A percentile compares a stretch with the other conserved stretches of the same genome.
Conservation (phyloP, 169 alveolate genomes). For the Plasmodium malariae region DNA sequence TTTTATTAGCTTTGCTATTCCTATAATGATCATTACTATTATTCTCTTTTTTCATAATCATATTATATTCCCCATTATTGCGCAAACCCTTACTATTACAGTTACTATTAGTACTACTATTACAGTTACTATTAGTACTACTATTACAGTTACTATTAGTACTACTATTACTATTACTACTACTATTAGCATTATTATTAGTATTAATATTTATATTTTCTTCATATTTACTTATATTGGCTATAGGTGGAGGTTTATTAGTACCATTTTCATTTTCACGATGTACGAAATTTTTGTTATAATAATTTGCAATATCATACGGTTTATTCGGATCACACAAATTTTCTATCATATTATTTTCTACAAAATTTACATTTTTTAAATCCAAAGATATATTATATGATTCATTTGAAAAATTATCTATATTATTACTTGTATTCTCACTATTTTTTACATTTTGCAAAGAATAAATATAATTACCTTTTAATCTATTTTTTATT, state of each 20-base stretch:
- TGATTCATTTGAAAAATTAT: not conserved
- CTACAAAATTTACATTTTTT: constrained; percentile 23
- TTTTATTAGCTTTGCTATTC: too few species aligned
- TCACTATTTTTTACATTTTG: not conserved
- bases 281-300: constrained; percentile 10
- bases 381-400: not conserved
- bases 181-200: not conserved
- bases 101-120: not conserved
- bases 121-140: not conserved
- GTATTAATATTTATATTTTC: not conserved
- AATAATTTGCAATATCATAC: constrained; percentile 27
- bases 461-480: not conserved
- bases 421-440: not conserved
- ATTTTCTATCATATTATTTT: constrained; percentile 4
- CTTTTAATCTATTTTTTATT: not conserved
- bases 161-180: too few species aligned
- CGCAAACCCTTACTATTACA: not conserved
- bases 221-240: too few species aligned
- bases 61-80: too few species aligned
- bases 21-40: too few species aligned
- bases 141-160: not conserved
- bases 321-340: not conserved
- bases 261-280: constrained; percentile 16
- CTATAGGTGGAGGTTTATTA: too few species aligned
- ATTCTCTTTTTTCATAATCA: too few species aligned